Evolutionary conservation across 805 yeast species (phyloP).

Genomic region (Ogataea siamensis): DNA sequence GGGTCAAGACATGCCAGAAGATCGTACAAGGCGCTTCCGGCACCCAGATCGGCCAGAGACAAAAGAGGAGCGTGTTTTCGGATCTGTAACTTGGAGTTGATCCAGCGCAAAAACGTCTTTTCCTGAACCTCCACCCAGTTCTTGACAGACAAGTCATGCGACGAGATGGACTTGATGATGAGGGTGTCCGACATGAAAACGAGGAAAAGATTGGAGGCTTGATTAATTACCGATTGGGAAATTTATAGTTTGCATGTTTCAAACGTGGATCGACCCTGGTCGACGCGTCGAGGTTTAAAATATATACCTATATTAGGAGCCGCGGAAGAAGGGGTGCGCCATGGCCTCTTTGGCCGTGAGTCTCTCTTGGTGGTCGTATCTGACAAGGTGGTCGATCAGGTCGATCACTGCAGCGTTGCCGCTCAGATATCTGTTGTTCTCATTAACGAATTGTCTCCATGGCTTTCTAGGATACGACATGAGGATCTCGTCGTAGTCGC

Average conservation of each 20-base stretch:
- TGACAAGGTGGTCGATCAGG: conserved; percentile 67
- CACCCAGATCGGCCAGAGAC: conserved; percentile 36
- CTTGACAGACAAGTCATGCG: conserved; percentile 8
- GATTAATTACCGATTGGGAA: conserved; percentile 1
- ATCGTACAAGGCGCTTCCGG: conserved; percentile 40
- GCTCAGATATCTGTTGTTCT: conserved; percentile 47
- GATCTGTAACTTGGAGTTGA: conserved; percentile 37
- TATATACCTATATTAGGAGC: conserved; percentile 6
- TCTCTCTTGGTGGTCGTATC: conserved; percentile 85
- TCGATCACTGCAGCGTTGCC: conserved; percentile 60
- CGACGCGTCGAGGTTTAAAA: conserved; percentile 15
- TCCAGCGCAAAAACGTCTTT: conserved; percentile 50
- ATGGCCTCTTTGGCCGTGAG: conserved; percentile 87
- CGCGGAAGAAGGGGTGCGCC: conserved; percentile 50
- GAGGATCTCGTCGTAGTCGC: conserved; percentile 73
- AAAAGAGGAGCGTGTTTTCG: conserved; percentile 23
- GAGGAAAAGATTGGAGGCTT: conserved; percentile 1
- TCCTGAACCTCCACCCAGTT: conserved; percentile 47
- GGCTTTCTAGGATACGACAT: conserved; percentile 66
- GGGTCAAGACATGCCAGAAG: conserved; percentile 36
- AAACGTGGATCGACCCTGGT: conserved; percentile 1
- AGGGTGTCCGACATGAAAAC: conserved; percentile 8
- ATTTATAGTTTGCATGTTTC: conserved; percentile 9
- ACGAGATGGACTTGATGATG: conserved; percentile 8
- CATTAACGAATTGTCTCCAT: conserved; percentile 62